A percentile compares a stretch with the other conserved stretches of the same genome.
phyloP scores from a whole-genome alignment of 148 eudicot species.

The Amaranthus cruentus region DNA sequence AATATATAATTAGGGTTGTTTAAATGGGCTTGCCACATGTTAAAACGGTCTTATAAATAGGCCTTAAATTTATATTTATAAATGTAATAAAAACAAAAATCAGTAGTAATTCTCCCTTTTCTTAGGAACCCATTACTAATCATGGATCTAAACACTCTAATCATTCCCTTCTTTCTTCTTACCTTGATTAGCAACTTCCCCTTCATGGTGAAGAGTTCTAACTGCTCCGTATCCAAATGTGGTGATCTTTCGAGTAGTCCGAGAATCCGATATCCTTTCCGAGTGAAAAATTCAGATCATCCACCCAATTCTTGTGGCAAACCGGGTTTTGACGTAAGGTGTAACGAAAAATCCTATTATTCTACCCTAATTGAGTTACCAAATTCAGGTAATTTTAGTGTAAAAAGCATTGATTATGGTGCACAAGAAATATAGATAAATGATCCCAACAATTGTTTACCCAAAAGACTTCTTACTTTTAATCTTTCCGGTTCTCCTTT shows the following conservation, averaged over 20 bases:
- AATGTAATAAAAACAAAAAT: not conserved
- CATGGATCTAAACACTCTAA: constrained; percentile 19
- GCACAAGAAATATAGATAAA: constrained; percentile 48
- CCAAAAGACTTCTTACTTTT: constrained; percentile 32
- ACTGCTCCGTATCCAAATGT: constrained; percentile 34
- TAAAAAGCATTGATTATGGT: constrained; percentile 43
- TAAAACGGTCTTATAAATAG: too few relatives aligned
- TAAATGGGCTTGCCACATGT: too few relatives aligned
- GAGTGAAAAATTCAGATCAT: constrained; percentile 21
- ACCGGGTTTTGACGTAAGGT: constrained; percentile 40
- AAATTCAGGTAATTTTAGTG: constrained; percentile 35
- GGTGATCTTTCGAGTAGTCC: constrained; percentile 18
- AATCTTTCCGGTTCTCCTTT: constrained; percentile 44
- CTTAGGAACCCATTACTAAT: not conserved
- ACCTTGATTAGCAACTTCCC: constrained; percentile 3
- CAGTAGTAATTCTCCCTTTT: not conserved
- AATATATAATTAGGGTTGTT: too few relatives aligned
- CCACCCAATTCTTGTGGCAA: constrained; percentile 34
- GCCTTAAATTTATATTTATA: not conserved
- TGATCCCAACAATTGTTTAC: constrained; percentile 50
- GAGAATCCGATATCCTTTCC: constrained; percentile 47
- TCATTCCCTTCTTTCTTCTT: constrained; percentile 1
- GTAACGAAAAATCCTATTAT: constrained; percentile 23
- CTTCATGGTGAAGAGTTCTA: not conserved
- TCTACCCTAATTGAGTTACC: constrained; percentile 39